Percentiles rank a stretch among this genome's conserved stretches.
Evolutionary conservation across 1,284 basidiomycete genomes (phyloP).

Genomic region (Apiotrichum mycotoxinovorans): DNA sequence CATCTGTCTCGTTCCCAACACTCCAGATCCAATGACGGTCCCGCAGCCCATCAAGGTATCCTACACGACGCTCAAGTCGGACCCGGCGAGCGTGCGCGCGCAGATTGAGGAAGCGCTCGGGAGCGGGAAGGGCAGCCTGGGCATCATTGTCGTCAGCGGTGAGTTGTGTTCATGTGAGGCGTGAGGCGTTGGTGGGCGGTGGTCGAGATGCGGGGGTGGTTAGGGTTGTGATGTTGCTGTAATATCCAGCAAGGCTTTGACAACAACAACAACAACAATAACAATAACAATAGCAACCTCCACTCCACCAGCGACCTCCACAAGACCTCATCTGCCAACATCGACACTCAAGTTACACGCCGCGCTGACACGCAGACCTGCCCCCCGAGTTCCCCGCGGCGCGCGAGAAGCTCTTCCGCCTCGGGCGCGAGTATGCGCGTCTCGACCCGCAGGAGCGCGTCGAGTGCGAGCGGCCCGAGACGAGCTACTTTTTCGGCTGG

Average conservation of each 20-base stretch:
- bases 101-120: conserved; percentile 71
- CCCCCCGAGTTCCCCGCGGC: conserved; percentile 62
- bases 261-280: no score
- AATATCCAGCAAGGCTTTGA: no score
- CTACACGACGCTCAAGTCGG: conserved; percentile 60
- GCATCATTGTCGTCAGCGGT: conserved; percentile 69
- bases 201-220: no score
- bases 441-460: conserved; percentile 64
- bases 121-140: conserved; percentile 66
- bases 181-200: no score
- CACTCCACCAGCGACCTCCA: no score
- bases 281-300: no score
- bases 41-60: conserved; percentile 60
- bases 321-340: no score
- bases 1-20: neutral
- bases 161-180: no score
- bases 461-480: conserved; percentile 56
- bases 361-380: conserved; percentile 56
- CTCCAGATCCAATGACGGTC: neutral
- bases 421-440: conserved; percentile 69
- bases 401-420: conserved; percentile 65
- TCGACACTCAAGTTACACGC: no score
- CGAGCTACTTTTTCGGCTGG: conserved; percentile 69
- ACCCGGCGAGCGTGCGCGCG: conserved; percentile 59
- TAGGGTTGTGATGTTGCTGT: no score